phyloP scores from a whole-genome alignment of 306 rosid species.

The Rosa lucieae region DNA sequence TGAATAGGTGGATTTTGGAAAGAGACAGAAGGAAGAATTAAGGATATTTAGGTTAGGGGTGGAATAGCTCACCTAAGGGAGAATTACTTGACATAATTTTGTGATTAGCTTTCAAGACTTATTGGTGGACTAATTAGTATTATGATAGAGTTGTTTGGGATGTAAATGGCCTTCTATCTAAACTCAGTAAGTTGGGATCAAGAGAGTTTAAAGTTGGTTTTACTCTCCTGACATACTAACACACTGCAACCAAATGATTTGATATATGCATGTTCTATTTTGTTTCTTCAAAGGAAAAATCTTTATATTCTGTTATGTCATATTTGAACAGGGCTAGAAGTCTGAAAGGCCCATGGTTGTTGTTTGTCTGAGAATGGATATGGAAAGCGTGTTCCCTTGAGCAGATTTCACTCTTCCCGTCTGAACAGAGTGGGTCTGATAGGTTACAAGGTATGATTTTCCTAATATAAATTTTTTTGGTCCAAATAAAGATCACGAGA shows the following conservation, averaged over 20 bases:
- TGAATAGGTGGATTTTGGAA: background rate
- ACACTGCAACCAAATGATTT: background rate
- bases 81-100: background rate
- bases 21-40: background rate
- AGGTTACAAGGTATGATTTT: conserved; percentile 80
- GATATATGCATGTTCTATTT: conserved; percentile 13
- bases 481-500: background rate
- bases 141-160: background rate
- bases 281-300: background rate
- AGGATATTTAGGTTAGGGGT: background rate
- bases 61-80: background rate
- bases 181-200: background rate
- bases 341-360: conserved; percentile 81
- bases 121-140: background rate
- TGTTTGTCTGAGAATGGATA: conserved; percentile 88
- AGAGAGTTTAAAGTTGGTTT: background rate
- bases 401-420: conserved; percentile 65
- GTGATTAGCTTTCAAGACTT: background rate
- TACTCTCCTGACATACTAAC: background rate
- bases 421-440: conserved; percentile 88
- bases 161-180: background rate
- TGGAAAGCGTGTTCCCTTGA: conserved; percentile 96
- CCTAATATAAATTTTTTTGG: background rate
- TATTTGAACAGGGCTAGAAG: conserved; percentile 43
- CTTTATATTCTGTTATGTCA: background rate